A percentile compares a stretch with the other conserved stretches of the same genome.
Conservation (phyloP, 2,329 filamentous ascomycete genomes). For the Arthroderma sp. region DNA sequence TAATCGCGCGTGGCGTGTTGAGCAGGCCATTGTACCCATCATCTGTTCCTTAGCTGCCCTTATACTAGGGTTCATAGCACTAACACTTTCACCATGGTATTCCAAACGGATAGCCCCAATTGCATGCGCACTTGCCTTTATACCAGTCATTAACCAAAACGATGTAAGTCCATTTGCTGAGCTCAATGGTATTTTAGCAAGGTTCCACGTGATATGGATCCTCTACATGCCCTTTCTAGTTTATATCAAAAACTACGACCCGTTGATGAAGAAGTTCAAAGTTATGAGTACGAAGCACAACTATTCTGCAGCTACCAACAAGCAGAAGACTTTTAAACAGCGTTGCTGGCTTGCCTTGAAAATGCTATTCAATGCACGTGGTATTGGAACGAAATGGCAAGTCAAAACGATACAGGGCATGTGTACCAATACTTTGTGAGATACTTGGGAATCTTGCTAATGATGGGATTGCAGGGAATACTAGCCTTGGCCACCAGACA, state of each 20-base stretch:
- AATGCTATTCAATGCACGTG: conserved; percentile 6
- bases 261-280: neutral
- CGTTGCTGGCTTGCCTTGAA: conserved; percentile 2
- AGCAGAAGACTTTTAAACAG: neutral
- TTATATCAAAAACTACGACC: conserved; percentile 3
- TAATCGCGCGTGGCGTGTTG: neutral
- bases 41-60: neutral
- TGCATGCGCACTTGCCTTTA: neutral
- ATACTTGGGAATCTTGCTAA: neutral
- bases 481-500: too few species aligned
- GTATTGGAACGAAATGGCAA: conserved; percentile 6
- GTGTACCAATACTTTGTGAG: neutral
- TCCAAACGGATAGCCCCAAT: conserved; percentile 1
- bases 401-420: neutral
- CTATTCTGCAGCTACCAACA: neutral
- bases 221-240: conserved; percentile 6
- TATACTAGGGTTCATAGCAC: neutral
- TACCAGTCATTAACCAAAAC: conserved; percentile 2
- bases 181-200: conserved; percentile 5
- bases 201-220: conserved; percentile 2
- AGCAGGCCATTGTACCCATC: neutral
- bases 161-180: neutral
- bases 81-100: neutral
- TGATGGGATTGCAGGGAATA: neutral
- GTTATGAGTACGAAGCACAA: neutral